phyloP scores from a whole-genome alignment of 2,329 filamentous ascomycete genomes.

The Furcasterigmium sp. region DNA sequence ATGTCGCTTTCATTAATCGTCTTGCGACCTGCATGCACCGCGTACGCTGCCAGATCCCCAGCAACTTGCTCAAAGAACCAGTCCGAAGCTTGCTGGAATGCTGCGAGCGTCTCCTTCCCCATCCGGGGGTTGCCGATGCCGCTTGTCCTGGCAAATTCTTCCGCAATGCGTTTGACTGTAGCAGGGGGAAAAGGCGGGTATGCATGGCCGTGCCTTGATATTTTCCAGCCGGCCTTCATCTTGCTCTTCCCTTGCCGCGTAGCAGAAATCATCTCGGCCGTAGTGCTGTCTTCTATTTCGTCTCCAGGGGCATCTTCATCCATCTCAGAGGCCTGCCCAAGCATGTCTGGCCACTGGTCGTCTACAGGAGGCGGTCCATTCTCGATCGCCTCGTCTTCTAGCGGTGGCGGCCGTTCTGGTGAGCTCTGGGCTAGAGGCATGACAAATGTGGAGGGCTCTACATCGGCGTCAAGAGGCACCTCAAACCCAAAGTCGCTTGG shows the following conservation, averaged over 20 bases:
- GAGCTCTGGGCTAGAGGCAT: conserved; percentile 25
- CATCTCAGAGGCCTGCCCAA: conserved; percentile 1
- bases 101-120: conserved; percentile 65
- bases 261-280: not conserved
- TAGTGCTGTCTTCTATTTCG: conserved; percentile 2
- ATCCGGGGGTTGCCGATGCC: conserved; percentile 64
- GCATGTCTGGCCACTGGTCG: conserved; percentile 7
- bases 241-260: conserved; percentile 21
- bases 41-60: conserved; percentile 74
- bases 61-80: conserved; percentile 90
- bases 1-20: conserved; percentile 84
- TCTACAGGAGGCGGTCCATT: conserved; percentile 5
- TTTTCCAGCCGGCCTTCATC: conserved; percentile 42
- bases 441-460: conserved; percentile 43
- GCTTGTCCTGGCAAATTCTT: conserved; percentile 63
- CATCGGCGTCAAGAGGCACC: conserved; percentile 39
- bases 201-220: conserved; percentile 67
- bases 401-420: conserved; percentile 8
- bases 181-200: conserved; percentile 70
- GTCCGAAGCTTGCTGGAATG: conserved; percentile 75
- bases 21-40: conserved; percentile 75
- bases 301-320: conserved; percentile 4
- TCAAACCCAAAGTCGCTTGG: conserved; percentile 48
- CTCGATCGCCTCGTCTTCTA: conserved; percentile 13
- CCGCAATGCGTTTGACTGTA: conserved; percentile 69